Evolutionary conservation across 345 rosid genomes (phyloP).

Genomic region (Bruguiera sexangula): DNA sequence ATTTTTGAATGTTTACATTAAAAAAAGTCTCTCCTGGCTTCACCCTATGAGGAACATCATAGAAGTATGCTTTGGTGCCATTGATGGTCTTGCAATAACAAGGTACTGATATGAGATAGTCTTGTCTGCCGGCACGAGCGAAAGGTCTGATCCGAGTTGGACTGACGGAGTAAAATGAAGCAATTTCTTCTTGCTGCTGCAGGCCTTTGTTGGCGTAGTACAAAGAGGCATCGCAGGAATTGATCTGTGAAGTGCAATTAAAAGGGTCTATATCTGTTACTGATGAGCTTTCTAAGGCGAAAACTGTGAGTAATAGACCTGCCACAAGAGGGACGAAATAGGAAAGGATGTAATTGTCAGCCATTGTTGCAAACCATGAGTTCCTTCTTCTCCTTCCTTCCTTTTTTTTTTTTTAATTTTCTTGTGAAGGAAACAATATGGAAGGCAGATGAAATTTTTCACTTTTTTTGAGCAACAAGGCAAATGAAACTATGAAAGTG

Average conservation of each 20-base stretch:
- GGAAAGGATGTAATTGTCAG: constrained; percentile 16
- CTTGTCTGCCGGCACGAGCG: constrained; percentile 15
- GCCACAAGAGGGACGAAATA: constrained; percentile 17
- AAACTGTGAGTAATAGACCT: constrained; percentile 1
- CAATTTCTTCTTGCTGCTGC: constrained; percentile 22
- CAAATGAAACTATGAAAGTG: neutral
- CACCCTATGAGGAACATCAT: constrained; percentile 32
- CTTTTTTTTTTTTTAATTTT: neutral
- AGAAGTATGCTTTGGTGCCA: constrained; percentile 44
- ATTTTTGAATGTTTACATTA: constrained; percentile 28
- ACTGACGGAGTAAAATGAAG: constrained; percentile 38
- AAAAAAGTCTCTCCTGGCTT: constrained; percentile 25
- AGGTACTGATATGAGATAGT: constrained; percentile 45
- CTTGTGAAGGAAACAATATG: neutral
- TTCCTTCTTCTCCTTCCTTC: too few relatives aligned
- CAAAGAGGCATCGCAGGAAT: constrained; percentile 35
- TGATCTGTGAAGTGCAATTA: constrained; percentile 22
- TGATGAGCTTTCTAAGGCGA: neutral
- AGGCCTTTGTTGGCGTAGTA: constrained; percentile 35
- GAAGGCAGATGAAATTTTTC: neutral
- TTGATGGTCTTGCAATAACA: constrained; percentile 41
- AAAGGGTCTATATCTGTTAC: constrained; percentile 20
- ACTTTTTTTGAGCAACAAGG: neutral
- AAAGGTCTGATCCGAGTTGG: constrained; percentile 30
- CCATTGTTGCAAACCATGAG: constrained; percentile 17